Evolutionary conservation across 768 basidiomycete genomes (phyloP), one percentile per base, ranked within the genome.

Genomic region (Chalciporus pseudorubinellus): DNA sequence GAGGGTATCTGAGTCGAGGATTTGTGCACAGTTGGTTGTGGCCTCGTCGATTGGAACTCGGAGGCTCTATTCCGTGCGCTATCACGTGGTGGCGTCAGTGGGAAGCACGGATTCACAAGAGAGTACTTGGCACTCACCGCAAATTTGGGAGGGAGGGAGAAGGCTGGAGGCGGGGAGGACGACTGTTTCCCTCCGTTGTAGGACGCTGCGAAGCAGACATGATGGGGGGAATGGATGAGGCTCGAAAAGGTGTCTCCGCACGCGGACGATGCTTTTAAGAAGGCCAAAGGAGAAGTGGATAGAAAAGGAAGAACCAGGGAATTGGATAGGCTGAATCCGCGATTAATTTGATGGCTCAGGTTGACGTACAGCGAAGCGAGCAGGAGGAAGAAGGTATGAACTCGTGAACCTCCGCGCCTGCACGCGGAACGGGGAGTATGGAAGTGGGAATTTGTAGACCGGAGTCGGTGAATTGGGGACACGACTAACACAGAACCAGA

Each of bases 91-190:
- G 52, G 59, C 46, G 42, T 39, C 31, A 53, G 51, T 42, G 55
- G 44, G 42, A 47, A 42, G 36, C 4, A 28, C 0, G 19, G 21
- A 44, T 13, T 39, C 1, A 31, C 7, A 42, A 13, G 45, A 39
- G 3, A 14, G 18, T 11, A 52, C 22, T 11, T 10, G 6, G 36
- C 31, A 64, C 74, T 51, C 43, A 84, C 84, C 83, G 80, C 56
- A 87, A 74, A 63, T 87, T 86, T 9, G 86, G 86, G 59, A 87
- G 74, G 12, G 86, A 87, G 9, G 85, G 84, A 6, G 84, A 83
- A 46, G 81, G 80, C 48, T 82, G 82, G 33, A 84, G 72, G 40
- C 79, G 78, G 16, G 77, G 74, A 43, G 77, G 77, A 56, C 74
- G 74, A 24, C 53, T 38, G 44, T 21, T 45, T 44, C 51, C 29